These are phyloP conservation scores for Sabuloglossum arenarium DNA, from an alignment of 495 filamentous ascomycete species.

Conservation along the genomic window DNA sequence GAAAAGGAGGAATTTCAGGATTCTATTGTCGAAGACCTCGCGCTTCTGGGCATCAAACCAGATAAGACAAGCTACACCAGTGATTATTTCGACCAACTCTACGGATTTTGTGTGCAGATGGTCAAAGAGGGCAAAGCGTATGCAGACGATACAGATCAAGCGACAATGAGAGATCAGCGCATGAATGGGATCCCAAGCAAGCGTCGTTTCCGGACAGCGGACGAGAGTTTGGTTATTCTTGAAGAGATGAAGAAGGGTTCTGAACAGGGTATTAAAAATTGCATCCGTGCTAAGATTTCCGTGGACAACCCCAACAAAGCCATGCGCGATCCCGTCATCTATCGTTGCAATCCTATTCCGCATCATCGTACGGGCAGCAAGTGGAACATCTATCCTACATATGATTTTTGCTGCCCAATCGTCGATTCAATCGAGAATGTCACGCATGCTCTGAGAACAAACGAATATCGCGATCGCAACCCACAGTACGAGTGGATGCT, in stretches of 20 bases:
- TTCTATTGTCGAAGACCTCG: slow-evolving; percentile 69
- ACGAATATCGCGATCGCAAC: slow-evolving; percentile 94
- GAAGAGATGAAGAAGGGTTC: slow-evolving; percentile 77
- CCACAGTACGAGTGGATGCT: slow-evolving; percentile 95
- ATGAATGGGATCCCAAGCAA: slow-evolving; percentile 54
- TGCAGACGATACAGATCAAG: slow-evolving; percentile 73
- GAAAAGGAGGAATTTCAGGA: slow-evolving; percentile 87
- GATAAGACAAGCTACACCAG: slow-evolving; percentile 62
- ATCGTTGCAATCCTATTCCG: slow-evolving; percentile 59
- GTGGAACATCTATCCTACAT: slow-evolving; percentile 95
- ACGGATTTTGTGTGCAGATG: slow-evolving; percentile 53
- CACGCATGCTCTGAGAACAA: slow-evolving; percentile 85
- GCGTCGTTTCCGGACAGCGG: slow-evolving; percentile 52
- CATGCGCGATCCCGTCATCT: slow-evolving; percentile 84
- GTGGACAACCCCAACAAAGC: slow-evolving; percentile 68
- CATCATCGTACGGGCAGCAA: slow-evolving; percentile 78
- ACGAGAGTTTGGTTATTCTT: slow-evolving; percentile 62
- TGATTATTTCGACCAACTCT: slow-evolving; percentile 80
- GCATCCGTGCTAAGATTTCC: slow-evolving; percentile 77
- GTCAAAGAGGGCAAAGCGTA: slow-evolving; percentile 77
- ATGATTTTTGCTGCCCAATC: slow-evolving; percentile 84
- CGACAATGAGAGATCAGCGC: slow-evolving; percentile 64
- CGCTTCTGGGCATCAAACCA: slow-evolving; percentile 66
- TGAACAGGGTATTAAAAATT: slow-evolving; percentile 55
- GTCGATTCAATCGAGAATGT: slow-evolving; percentile 83